Conservation (phyloP, 2,329 filamentous ascomycete genomes). For the Beauveria varroae region DNA sequence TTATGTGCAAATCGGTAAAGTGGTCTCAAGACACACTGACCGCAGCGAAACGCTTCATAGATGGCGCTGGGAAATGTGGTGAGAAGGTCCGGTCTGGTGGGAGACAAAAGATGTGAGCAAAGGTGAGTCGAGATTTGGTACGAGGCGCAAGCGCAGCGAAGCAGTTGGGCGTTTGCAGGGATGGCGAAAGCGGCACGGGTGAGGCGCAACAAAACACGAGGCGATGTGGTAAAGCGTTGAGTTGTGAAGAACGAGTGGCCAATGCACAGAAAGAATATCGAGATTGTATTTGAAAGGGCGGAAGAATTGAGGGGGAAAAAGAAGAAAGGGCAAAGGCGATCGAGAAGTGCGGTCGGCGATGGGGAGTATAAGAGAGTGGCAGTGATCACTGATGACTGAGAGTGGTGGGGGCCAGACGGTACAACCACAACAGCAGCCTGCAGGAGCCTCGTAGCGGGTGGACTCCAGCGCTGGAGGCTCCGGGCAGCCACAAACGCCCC, state of each 20-base stretch:
- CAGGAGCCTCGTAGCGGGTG: neutral
- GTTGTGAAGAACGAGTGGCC: neutral
- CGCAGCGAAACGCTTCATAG: conserved; percentile 8
- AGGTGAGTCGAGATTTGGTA: neutral
- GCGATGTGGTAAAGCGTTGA: neutral
- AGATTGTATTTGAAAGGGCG: neutral
- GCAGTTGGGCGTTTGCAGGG: conserved; percentile 2
- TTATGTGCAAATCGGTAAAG: neutral
- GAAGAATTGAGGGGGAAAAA: neutral
- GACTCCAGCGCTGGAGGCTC: neutral
- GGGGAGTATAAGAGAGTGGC: conserved; percentile 6
- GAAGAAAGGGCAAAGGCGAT: neutral
- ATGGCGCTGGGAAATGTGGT: neutral
- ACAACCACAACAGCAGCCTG: neutral
- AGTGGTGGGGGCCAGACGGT: conserved; percentile 10
- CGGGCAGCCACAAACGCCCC: neutral
- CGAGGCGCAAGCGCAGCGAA: neutral
- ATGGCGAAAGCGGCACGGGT: neutral
- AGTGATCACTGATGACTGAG: neutral
- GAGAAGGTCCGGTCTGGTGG: neutral
- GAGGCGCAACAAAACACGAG: neutral
- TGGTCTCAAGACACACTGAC: conserved; percentile 3
- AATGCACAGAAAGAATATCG: neutral
- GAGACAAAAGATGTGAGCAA: neutral
- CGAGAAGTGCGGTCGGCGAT: conserved; percentile 9